Evolutionary conservation across 345 rosid genomes (phyloP), one percentile per base, ranked within the genome.

Genomic region (Aquilaria malaccensis): DNA sequence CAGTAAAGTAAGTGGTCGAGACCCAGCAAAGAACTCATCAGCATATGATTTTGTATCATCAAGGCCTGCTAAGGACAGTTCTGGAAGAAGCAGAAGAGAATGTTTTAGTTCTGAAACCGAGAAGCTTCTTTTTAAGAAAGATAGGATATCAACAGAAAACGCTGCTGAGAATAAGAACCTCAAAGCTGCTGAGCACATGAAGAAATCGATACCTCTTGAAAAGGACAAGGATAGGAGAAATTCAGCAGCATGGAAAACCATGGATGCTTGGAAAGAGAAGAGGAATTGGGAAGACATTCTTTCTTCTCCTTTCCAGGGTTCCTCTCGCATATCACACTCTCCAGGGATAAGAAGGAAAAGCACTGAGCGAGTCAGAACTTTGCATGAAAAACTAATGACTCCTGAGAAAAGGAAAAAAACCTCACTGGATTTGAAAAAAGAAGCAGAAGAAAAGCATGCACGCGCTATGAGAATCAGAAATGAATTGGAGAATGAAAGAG

Each of bases 231-330:
- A 80, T 52, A 86, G 63, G 74, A 83, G 78, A 70, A 77, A 75
- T 70, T 57, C 70, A 30, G 62, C 72, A 72, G 61, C 87, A 67
- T 63, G 81, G 85, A 83, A 80, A 70, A 76, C 83, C 62, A 75
- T 86, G 85, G 81, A 86, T 79, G 94, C 87, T 37, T 84, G 94
- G 94, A 86, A 80, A 73, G 89, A 86, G 75, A 86, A 80, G 77
- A 82, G 94, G 68, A 84, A 84, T 50, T 86, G 87, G 94, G 87
- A 80, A 70, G 94, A 82, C 55, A 79, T 84, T 71, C 85, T 86
- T 65, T 72, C 84, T 50, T 80, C 94, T 62, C 85, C 89, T 63
- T 83, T 69, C 60, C 83, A 81, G 53, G 65, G 56, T 68, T 83
- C 93, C 43, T 80, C 89, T 31, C 87, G 87, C 6, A 61, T 75